phyloP scores from a whole-genome alignment of 805 yeast genomes.

The Suhomyces faveliae region DNA sequence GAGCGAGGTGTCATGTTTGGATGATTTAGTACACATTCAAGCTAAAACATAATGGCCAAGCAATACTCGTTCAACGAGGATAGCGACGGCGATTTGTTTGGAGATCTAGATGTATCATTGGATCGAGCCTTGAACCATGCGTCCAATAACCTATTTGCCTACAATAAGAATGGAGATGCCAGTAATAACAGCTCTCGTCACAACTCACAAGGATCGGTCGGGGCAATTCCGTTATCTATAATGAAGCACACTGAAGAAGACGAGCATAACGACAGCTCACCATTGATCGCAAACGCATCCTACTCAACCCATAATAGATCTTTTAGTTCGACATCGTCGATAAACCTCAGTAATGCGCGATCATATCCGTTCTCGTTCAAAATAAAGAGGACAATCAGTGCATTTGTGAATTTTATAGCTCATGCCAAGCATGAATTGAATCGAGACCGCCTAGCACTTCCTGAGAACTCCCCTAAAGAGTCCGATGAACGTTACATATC shows the following conservation, averaged over 20 bases:
- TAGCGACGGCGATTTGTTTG: constrained; percentile 39
- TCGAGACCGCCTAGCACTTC: constrained; percentile 20
- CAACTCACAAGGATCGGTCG: constrained; percentile 28
- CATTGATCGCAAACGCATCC: constrained; percentile 24
- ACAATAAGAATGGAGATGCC: constrained; percentile 21
- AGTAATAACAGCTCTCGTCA: constrained; percentile 21
- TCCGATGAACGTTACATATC: constrained; percentile 37
- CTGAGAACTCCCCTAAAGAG: constrained; percentile 4
- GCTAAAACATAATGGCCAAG: constrained; percentile 4
- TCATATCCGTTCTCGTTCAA: constrained; percentile 8
- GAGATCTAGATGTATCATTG: constrained; percentile 62
- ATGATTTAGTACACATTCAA: not conserved
- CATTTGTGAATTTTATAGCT: constrained; percentile 18
- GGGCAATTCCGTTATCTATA: constrained; percentile 30
- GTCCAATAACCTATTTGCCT: constrained; percentile 36
- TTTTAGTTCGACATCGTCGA: constrained; percentile 18
- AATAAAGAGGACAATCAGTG: constrained; percentile 10
- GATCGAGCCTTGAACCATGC: constrained; percentile 61
- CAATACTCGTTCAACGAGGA: constrained; percentile 23
- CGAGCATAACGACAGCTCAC: constrained; percentile 27
- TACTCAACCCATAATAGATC: constrained; percentile 17
- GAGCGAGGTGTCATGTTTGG: constrained; percentile 1
- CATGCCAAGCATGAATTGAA: constrained; percentile 26
- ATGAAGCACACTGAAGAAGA: constrained; percentile 12
- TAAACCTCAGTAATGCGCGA: constrained; percentile 7